Conservation (phyloP, 768 basidiomycete species). For the Mycena filopes region DNA sequence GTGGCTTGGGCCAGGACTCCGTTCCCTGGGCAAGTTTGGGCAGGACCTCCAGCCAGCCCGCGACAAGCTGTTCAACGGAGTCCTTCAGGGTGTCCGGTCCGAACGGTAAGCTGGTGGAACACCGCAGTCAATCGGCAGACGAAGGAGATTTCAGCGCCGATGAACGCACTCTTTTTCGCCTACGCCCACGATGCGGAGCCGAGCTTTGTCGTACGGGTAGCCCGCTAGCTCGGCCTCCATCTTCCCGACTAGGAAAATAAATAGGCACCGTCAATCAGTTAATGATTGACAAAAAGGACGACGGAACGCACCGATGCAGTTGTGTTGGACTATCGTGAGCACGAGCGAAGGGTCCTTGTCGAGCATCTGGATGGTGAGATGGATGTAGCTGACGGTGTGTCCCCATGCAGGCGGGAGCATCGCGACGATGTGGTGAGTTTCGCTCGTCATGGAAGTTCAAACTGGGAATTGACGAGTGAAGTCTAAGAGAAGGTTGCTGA, state of each 20-base stretch:
- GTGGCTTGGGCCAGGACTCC: conserved; percentile 19
- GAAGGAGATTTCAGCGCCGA: background rate
- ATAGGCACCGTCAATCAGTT: no score
- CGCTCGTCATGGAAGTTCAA: no score
- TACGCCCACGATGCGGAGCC: conserved; percentile 14
- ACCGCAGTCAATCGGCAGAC: background rate
- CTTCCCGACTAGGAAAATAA: no score
- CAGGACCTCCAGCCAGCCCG: conserved; percentile 14
- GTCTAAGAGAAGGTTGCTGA: no score
- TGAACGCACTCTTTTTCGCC: conserved; percentile 2
- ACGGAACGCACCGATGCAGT: conserved; percentile 17
- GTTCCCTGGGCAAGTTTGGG: background rate
- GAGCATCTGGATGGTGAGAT: background rate
- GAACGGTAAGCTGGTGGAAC: background rate
- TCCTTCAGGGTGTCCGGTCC: background rate
- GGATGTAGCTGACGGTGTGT: conserved; percentile 11
- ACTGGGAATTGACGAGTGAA: no score
- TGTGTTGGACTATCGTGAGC: conserved; percentile 20
- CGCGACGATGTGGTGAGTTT: conserved; percentile 12
- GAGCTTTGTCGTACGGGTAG: conserved; percentile 4
- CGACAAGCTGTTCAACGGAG: conserved; percentile 3
- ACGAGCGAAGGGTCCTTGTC: background rate
- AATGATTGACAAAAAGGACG: no score
- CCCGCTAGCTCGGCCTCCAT: background rate
- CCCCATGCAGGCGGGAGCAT: conserved; percentile 17